Base-by-base conservation (phyloP, 257 asterid species). In the Asclepias syriaca region DNA sequence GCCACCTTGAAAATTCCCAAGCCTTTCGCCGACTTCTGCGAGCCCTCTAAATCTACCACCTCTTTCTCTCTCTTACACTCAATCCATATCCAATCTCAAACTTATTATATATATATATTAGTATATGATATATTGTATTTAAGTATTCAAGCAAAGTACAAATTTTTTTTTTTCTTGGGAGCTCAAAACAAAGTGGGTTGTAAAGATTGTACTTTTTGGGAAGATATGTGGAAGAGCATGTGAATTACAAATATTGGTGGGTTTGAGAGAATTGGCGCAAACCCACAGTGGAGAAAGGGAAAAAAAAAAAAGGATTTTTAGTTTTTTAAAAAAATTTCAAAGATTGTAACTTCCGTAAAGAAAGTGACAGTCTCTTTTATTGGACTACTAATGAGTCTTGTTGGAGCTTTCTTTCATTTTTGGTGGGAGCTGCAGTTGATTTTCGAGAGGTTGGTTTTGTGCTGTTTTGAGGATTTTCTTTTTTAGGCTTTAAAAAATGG, bases 161-260 rank as follows among this genome's bases (percentile, higher is more conserved):
- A 74, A 69, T 71, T 68, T 71, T 66, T 76, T 72, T 37, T 24
- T 51, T 49, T n/a, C 79, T 79, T 79, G 89, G 89, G 87, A 85
- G 83, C 87, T 87, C 77, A 73, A 79, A 85, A 80, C 81, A 78
- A 77, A 74, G 78, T 74, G 76, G 86, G 84, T 75, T 79, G 78
- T 74, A 79, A 84, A 81, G 76, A 79, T 71, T 75, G 65, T 69
- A 75, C 70, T 78, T 77, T 54, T 61, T 10, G 76, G 77, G 77
- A 76, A 72, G 75, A 71, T 66, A 81, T 65, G 69, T 48, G 57
- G 27, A 24, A 75, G 69, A 76, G 76, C 93, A 83, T 88, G 81
- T 88, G 96, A 86, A 76, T 72, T 78, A 53, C 77, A 79, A 72
- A 76, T 72, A 74, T 84, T 83, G 84, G 82, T 77, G 77, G 63